These are phyloP conservation scores for Cryphonectria naterciae DNA, from an alignment of 2,329 filamentous ascomycete species.

Conservation along the genomic window DNA sequence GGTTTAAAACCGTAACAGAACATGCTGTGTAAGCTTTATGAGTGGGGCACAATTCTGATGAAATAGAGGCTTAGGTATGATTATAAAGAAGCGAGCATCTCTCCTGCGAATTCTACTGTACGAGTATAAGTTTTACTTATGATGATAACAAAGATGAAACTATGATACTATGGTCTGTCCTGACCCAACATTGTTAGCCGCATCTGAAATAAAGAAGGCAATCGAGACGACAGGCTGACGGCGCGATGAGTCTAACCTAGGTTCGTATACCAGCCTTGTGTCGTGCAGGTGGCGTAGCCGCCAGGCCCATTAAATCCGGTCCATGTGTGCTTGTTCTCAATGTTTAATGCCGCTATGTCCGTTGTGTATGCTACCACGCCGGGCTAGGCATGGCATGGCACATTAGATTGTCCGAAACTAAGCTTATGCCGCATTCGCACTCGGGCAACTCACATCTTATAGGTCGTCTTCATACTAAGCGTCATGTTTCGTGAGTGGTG, in stretches of 20 bases:
- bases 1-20: too few species aligned
- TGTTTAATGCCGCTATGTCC: not conserved
- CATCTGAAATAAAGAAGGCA: not conserved
- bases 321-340: not conserved
- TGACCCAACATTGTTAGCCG: not conserved
- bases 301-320: not conserved
- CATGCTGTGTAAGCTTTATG: too few species aligned
- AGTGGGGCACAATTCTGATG: not conserved
- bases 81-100: not conserved
- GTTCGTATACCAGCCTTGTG: not conserved
- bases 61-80: not conserved
- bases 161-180: not conserved
- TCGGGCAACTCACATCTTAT: not conserved
- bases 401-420: not conserved
- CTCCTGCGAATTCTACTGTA: not conserved
- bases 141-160: not conserved
- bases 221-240: not conserved
- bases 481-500: too few species aligned
- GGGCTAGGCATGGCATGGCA: not conserved
- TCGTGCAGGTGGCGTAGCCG: not conserved
- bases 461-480: not conserved
- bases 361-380: not conserved
- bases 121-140: slow-evolving; percentile 1
- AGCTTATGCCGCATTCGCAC: not conserved
- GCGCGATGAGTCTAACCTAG: not conserved